A percentile compares a stretch with the other conserved stretches of the same genome.
phyloP scores from a whole-genome alignment of 306 rosid species.

The Quercus ilex region DNA sequence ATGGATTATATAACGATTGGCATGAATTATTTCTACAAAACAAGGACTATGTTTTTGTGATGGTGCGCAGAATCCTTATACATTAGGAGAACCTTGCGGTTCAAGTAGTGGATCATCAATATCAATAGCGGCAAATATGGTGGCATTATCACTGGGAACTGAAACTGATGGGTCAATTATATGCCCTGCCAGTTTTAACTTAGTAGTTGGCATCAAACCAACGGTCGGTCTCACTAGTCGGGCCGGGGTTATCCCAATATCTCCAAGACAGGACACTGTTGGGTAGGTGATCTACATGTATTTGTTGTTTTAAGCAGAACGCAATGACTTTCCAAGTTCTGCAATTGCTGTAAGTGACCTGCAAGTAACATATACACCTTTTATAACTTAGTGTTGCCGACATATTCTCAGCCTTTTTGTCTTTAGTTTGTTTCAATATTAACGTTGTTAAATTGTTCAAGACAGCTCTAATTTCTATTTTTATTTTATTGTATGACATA shows the following conservation, averaged over 20 bases:
- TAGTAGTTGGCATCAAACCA: constrained; percentile 60
- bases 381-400: too few species aligned
- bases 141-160: constrained; percentile 45
- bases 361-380: too few species aligned
- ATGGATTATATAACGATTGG: too few species aligned
- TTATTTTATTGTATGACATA: too few species aligned
- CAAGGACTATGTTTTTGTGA: not conserved
- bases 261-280: constrained; percentile 57
- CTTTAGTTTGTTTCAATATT: too few species aligned
- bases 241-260: constrained; percentile 61
- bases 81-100: constrained; percentile 41
- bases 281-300: constrained; percentile 37
- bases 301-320: too few species aligned
- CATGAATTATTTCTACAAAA: not conserved
- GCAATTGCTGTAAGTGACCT: too few species aligned
- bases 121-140: constrained; percentile 66
- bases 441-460: too few species aligned
- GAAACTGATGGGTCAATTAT: constrained; percentile 63
- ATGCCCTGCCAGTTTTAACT: constrained; percentile 43
- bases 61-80: constrained; percentile 43
- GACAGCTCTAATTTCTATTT: too few species aligned
- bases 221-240: constrained; percentile 76
- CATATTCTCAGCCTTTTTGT: too few species aligned
- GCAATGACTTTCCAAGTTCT: too few species aligned
- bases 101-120: constrained; percentile 69